Conservation (phyloP, 2,329 filamentous ascomycete genomes). For the Colletotrichum sp. region DNA sequence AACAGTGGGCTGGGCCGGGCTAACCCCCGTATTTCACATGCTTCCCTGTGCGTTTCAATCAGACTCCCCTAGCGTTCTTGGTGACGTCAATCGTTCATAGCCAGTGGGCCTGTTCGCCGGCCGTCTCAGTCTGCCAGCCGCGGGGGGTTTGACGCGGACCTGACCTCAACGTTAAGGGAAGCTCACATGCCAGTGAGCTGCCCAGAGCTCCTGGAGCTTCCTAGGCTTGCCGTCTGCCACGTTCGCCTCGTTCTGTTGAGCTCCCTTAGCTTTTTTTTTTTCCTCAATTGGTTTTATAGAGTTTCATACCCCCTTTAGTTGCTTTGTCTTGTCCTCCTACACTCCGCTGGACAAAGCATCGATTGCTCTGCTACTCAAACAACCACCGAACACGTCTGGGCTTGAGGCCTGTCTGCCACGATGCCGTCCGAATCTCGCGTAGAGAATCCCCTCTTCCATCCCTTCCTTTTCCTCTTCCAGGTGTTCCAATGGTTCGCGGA, state of each 20-base stretch:
- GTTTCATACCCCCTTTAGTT: background rate
- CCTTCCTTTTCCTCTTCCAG: slow-evolving; percentile 67
- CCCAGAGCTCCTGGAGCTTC: slow-evolving; percentile 15
- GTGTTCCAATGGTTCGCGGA: slow-evolving; percentile 68
- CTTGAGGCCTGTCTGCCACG: background rate
- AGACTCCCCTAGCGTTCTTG: slow-evolving; percentile 1
- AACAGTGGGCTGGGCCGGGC: background rate
- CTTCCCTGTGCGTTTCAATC: background rate
- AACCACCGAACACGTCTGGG: background rate
- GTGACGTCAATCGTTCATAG: slow-evolving; percentile 12
- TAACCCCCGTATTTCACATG: slow-evolving; percentile 16
- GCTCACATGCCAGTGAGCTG: slow-evolving; percentile 11
- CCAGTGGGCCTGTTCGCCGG: slow-evolving; percentile 9
- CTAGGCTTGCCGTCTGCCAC: background rate
- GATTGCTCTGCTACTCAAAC: background rate
- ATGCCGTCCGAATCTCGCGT: slow-evolving; percentile 38
- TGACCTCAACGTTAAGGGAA: background rate
- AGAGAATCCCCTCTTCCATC: slow-evolving; percentile 51
- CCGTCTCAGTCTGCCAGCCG: background rate
- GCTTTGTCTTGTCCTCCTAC: background rate
- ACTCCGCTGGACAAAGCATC: background rate
- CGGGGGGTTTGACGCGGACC: background rate
- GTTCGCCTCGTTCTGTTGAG: background rate
- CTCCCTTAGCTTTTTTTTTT: background rate
- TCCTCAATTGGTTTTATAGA: background rate